Conservation (phyloP, 768 basidiomycete genomes). For the Megacollybia marginata region DNA sequence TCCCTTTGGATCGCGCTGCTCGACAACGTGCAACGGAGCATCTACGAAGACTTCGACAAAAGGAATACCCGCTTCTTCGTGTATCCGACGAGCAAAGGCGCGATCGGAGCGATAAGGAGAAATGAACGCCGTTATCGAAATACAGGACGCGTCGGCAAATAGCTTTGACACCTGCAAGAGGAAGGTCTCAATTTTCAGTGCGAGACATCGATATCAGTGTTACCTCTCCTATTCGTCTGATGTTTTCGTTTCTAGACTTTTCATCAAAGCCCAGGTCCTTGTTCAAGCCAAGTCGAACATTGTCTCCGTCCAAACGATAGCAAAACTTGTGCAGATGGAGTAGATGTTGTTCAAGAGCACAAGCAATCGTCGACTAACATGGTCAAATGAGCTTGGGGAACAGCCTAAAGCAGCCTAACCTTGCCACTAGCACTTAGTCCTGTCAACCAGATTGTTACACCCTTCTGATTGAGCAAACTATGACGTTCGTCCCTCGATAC, state of each 20-base stretch:
- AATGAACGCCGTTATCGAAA: constrained; percentile 94
- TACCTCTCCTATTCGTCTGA: constrained; percentile 96
- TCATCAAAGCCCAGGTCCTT: constrained; percentile 95
- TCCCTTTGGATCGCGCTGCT: constrained; percentile 93
- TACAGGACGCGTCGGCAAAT: constrained; percentile 81
- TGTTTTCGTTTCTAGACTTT: constrained; percentile 89
- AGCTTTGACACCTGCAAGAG: constrained; percentile 80
- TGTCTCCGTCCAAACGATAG: constrained; percentile 95
- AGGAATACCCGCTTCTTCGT: constrained; percentile 61
- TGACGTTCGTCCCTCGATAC: constrained; percentile 63
- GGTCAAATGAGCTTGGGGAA: not conserved
- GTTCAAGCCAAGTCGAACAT: constrained; percentile 92
- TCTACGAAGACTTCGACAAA: constrained; percentile 96
- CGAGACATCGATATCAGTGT: constrained; percentile 11
- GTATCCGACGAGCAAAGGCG: constrained; percentile 71
- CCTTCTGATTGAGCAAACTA: constrained; percentile 66
- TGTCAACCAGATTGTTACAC: constrained; percentile 93
- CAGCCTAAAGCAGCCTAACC: constrained; percentile 31
- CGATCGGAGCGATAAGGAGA: constrained; percentile 95
- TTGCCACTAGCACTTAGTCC: constrained; percentile 95
- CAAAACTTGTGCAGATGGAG: constrained; percentile 78
- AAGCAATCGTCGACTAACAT: constrained; percentile 90
- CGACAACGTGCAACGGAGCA: constrained; percentile 82
- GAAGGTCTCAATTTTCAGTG: constrained; percentile 2
- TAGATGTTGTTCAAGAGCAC: constrained; percentile 93